These are phyloP conservation scores for Fremontodendron californicum DNA, from an alignment of 345 rosid genomes.

Conservation along the genomic window DNA sequence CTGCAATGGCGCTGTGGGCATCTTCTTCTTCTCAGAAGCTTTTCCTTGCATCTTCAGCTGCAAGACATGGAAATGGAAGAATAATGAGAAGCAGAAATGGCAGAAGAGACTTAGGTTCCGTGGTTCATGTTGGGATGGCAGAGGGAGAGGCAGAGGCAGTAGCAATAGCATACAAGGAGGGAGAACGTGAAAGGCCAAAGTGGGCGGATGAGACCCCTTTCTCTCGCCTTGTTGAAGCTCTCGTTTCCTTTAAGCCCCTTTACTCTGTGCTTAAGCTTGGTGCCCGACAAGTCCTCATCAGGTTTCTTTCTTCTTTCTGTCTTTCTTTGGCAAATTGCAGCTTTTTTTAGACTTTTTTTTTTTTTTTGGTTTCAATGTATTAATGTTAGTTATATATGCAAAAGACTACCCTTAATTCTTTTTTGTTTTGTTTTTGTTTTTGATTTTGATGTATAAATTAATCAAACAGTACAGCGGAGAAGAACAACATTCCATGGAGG, in stretches of 20 bases:
- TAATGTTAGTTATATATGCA: background rate
- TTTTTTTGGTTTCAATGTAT: background rate
- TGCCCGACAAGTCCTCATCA: slow-evolving; percentile 59
- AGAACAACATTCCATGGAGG: slow-evolving; percentile 55
- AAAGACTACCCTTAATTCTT: background rate
- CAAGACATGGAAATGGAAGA: slow-evolving; percentile 1
- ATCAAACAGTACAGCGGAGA: slow-evolving; percentile 60
- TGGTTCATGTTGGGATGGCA: slow-evolving; percentile 23
- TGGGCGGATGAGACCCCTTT: slow-evolving; percentile 66
- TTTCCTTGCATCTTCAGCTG: slow-evolving; percentile 12
- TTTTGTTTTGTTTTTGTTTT: background rate
- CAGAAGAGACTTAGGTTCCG: slow-evolving; percentile 1
- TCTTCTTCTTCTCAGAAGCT: slow-evolving; percentile 25
- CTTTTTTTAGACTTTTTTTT: background rate
- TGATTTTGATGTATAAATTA: background rate
- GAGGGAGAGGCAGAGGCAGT: slow-evolving; percentile 12
- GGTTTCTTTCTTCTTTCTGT: slow-evolving; percentile 24
- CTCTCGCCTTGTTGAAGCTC: slow-evolving; percentile 49
- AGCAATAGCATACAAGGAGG: slow-evolving; percentile 38
- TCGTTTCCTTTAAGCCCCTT: slow-evolving; percentile 58
- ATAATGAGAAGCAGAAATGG: background rate
- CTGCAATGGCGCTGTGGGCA: slow-evolving; percentile 32
- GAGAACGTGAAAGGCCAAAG: slow-evolving; percentile 50
- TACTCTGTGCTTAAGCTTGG: slow-evolving; percentile 57
- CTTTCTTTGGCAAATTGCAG: background rate